Evolutionary conservation across 495 filamentous ascomycete genomes (phyloP), one percentile per base, ranked within the genome.

Genomic region (Penicillium antarcticum): DNA sequence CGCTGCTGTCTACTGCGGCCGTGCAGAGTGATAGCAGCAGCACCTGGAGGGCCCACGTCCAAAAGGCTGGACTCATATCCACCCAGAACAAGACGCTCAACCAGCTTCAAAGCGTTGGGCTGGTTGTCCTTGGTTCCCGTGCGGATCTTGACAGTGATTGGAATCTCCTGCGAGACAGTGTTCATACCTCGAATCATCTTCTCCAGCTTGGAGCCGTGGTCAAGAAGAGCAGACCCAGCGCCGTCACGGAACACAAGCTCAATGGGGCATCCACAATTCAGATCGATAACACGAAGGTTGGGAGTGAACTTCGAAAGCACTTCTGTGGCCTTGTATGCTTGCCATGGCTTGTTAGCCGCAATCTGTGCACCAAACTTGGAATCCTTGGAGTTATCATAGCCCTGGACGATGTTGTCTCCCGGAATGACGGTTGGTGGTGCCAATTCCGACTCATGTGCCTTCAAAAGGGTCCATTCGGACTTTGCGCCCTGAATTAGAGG

Each of bases 241-340:
- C 94, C 94, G 33, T 86, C 77, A 34, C 87, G 80, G 74, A 81
- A 96, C 36, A 98, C 84, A 47, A 96, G 79, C 55, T 98, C 92
- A 61, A 98, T 96, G 13, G 94, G 94, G 61, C 94, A 98, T 26
- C 94, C 94, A 60, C 92, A 96, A 71, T 98, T 98, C 51, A 98
- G 69, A 62, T 98, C 94, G 49, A 98, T 85, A 5, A 95, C 81
- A 24, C 94, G 86, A 9, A 97, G 76, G 58, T 89, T 76, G 3
- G 94, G 92, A 34, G 89, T 82, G 41, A 87, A 82, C 14, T 74
- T 70, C 1, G 87, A 85, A 39, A 98, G 72, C 23, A 87, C 74
- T 63, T 98, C 92, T 0, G 92, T 87, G 1, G 89, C 80, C 64
- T 96, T 96, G 53, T 94, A 71, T 4, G 88, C 94, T 18, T 87